These are phyloP conservation scores for Gossypium turneri DNA, from an alignment of 345 rosid species.

Conservation along the genomic window DNA sequence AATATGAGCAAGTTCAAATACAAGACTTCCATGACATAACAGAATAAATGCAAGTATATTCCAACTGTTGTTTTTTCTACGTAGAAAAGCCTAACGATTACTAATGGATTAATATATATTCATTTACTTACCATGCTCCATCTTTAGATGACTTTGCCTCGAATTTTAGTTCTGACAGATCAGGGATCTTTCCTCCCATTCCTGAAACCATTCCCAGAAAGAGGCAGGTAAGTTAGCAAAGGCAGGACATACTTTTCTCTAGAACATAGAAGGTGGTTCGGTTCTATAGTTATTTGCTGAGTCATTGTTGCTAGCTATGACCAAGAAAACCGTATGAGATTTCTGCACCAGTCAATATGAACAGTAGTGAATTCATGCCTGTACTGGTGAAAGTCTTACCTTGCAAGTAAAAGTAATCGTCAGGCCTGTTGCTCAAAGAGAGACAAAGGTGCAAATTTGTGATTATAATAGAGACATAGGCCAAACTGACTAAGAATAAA, in stretches of 20 bases:
- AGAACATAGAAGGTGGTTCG: background rate
- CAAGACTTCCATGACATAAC: background rate
- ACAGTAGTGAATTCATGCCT: background rate
- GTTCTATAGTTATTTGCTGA: background rate
- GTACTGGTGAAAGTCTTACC: background rate
- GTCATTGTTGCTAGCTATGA: background rate
- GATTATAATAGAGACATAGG: background rate
- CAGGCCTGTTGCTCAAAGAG: background rate
- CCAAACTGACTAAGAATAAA: background rate
- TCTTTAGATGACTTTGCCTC: slow-evolving; percentile 75
- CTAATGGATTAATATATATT: background rate
- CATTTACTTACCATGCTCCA: slow-evolving; percentile 53
- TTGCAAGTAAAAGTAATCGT: background rate
- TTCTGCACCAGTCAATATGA: slow-evolving; percentile 3
- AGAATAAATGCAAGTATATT: background rate
- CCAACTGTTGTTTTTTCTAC: background rate
- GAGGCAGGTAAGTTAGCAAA: background rate
- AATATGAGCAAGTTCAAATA: background rate
- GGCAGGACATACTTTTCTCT: background rate
- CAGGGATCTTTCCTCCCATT: slow-evolving; percentile 32
- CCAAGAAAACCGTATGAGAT: background rate
- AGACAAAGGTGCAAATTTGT: background rate
- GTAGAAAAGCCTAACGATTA: background rate
- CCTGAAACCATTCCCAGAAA: slow-evolving; percentile 3
- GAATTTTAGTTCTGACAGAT: slow-evolving; percentile 43